Percentiles rank a stretch among this genome's conserved stretches.
Conservation (phyloP, 495 filamentous ascomycete species). For the Podospora anserina region DNA sequence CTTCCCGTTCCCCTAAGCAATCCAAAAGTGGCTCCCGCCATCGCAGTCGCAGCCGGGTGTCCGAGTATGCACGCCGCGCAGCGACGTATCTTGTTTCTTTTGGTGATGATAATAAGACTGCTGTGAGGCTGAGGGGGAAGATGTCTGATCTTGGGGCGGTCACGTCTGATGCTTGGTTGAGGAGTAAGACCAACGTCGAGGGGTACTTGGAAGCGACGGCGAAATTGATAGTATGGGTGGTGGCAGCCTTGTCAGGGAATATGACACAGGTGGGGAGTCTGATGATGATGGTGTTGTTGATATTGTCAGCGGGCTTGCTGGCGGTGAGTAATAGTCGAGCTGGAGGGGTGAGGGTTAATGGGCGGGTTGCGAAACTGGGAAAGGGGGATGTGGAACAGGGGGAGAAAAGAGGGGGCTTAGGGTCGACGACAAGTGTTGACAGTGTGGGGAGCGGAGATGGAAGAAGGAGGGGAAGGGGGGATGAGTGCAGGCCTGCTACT, state of each 20-base stretch:
- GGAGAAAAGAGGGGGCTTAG: background rate
- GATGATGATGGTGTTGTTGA: constrained; percentile 47
- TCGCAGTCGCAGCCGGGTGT: background rate
- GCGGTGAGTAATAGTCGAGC: constrained; percentile 51
- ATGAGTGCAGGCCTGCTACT: constrained; percentile 1
- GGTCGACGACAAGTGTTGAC: background rate
- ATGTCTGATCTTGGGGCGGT: constrained; percentile 57
- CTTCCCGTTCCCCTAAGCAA: constrained; percentile 1
- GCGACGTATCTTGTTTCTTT: constrained; percentile 36
- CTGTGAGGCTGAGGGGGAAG: constrained; percentile 49
- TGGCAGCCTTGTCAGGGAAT: constrained; percentile 52
- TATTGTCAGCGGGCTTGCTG: constrained; percentile 49
- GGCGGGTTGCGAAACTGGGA: constrained; percentile 10
- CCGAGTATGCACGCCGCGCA: constrained; percentile 11
- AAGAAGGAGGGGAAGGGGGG: background rate
- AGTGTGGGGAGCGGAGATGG: background rate
- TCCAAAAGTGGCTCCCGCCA: background rate
- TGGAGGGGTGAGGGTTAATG: constrained; percentile 40
- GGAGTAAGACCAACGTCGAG: constrained; percentile 49
- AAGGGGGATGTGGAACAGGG: background rate
- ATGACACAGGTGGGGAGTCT: constrained; percentile 46
- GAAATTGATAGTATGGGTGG: constrained; percentile 55
- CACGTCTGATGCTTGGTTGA: constrained; percentile 55
- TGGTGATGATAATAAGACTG: constrained; percentile 22
- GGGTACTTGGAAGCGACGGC: constrained; percentile 43